phyloP scores from a whole-genome alignment of 306 rosid genomes.

The Medicago truncatula region DNA sequence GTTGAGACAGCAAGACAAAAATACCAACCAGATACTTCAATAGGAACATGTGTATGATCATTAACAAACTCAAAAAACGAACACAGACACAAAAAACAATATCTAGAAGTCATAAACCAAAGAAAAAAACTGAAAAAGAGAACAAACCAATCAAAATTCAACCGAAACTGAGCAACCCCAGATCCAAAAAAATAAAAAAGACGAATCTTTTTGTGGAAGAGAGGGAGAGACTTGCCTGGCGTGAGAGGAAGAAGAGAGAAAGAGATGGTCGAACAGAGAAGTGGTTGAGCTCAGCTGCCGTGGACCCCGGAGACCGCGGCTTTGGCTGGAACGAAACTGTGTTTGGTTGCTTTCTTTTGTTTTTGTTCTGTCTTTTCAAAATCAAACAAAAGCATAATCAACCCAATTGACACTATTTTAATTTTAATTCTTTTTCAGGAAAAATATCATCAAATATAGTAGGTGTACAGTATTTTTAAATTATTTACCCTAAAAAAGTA shows the following conservation, averaged over 20 bases:
- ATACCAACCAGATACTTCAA: background rate
- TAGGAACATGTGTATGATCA: background rate
- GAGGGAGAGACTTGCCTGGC: background rate
- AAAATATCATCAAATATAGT: too few species aligned
- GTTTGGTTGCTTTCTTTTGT: constrained; percentile 11
- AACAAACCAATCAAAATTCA: constrained; percentile 14
- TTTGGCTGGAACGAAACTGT: background rate
- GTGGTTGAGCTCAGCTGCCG: constrained; percentile 8
- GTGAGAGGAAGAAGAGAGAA: constrained; percentile 22
- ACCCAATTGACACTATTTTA: background rate
- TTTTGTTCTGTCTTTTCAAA: constrained; percentile 8
- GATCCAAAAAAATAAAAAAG: background rate
- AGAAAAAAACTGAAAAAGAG: background rate
- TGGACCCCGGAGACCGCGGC: constrained; percentile 13
- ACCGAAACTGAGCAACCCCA: background rate
- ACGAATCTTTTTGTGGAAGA: background rate
- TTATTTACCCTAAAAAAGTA: too few species aligned
- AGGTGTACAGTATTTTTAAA: too few species aligned
- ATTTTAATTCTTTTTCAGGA: background rate
- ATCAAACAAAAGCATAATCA: constrained; percentile 5
- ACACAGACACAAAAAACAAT: background rate
- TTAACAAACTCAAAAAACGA: background rate
- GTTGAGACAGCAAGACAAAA: constrained; percentile 1
- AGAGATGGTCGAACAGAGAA: constrained; percentile 18
- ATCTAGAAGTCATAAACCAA: background rate